These are phyloP conservation scores for Tillandsia fasciculata DNA, from an alignment of 176 grass and related monocot species.

Conservation along the genomic window DNA sequence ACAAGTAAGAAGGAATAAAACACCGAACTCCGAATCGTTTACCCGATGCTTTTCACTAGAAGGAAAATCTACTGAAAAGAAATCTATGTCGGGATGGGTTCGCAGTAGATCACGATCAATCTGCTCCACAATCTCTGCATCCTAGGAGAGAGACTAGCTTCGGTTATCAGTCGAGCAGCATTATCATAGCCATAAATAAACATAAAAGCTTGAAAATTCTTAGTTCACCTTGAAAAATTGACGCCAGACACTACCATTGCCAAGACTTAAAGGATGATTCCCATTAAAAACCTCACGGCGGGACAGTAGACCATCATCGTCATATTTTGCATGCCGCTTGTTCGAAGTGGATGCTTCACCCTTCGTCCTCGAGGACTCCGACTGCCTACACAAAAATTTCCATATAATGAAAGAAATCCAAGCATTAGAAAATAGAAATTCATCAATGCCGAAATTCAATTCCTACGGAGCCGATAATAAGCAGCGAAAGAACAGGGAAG, in stretches of 20 bases:
- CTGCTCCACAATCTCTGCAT: conserved; percentile 79
- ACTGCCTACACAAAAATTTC: conserved; percentile 7
- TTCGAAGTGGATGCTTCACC: not conserved
- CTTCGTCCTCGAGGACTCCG: not conserved
- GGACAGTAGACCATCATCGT: conserved; percentile 33
- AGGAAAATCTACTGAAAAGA: conserved; percentile 53
- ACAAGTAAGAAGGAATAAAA: conserved; percentile 13
- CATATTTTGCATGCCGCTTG: not conserved
- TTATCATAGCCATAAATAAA: not conserved
- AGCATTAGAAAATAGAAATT: not conserved
- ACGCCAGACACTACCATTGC: conserved; percentile 72
- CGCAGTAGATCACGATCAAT: conserved; percentile 84
- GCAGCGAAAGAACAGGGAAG: not conserved
- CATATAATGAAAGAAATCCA: not conserved
- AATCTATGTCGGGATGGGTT: conserved; percentile 75
- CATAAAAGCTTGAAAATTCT: not conserved
- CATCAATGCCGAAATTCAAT: no score
- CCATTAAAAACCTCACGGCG: conserved; percentile 61
- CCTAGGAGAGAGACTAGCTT: conserved; percentile 37
- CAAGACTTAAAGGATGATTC: conserved; percentile 82
- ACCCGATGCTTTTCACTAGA: conserved; percentile 46
- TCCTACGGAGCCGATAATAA: not conserved
- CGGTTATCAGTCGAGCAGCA: not conserved
- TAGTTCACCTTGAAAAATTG: conserved; percentile 70
- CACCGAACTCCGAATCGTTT: conserved; percentile 12